A percentile compares a stretch with the other conserved stretches of the same genome.
Evolutionary conservation across 208 protist genomes (phyloP).

Genomic region (Acanthamoeba rhysodes): DNA sequence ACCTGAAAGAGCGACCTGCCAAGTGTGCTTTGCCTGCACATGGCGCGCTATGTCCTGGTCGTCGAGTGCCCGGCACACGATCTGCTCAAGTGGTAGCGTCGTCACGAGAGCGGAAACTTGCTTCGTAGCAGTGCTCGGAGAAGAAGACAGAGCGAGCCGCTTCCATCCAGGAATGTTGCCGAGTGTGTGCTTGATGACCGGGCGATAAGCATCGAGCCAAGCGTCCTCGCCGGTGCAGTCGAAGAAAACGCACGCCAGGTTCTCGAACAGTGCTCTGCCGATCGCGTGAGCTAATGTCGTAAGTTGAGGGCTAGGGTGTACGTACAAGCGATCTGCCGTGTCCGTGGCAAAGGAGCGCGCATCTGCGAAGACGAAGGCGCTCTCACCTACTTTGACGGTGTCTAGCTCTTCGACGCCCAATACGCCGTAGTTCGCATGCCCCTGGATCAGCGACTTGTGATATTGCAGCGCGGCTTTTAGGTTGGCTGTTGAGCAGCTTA

Average conservation of each 20-base stretch:
- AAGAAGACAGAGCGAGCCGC: background rate
- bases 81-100: conserved; percentile 6
- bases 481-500: background rate
- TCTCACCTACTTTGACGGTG: background rate
- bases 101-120: background rate
- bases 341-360: background rate
- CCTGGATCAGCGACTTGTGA: background rate
- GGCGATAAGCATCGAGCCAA: background rate
- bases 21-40: background rate
- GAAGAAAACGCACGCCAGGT: background rate
- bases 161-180: background rate
- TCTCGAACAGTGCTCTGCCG: background rate
- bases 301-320: background rate
- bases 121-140: background rate
- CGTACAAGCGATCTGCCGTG: background rate
- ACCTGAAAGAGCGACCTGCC: background rate
- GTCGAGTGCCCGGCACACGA: conserved; percentile 7
- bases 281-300: background rate
- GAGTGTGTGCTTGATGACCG: background rate
- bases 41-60: background rate
- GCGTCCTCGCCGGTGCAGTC: background rate
- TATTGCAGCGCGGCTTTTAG: background rate
- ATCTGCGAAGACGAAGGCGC: conserved; percentile 16
- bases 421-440: background rate
- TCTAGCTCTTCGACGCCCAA: background rate